Evolutionary conservation across 257 asterid species (phyloP), one percentile per base, ranked within the genome.

Genomic region (Solanum neorickii): DNA sequence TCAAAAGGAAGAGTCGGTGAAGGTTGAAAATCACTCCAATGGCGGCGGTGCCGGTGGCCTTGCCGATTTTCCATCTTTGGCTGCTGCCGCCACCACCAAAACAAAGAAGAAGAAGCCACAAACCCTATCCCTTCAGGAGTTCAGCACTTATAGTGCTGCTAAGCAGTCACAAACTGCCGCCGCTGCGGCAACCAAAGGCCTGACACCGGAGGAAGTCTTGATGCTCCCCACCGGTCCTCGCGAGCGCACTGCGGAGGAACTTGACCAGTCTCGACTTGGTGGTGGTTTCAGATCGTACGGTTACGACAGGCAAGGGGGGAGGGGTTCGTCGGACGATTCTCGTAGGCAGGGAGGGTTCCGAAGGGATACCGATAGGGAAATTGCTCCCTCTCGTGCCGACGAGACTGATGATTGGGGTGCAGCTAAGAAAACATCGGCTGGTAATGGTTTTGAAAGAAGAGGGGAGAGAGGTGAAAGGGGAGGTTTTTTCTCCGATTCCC

Each of bases 381-480:
- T 89, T 56, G 83, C 69, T 33, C 91, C 91, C 84, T 95, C 99
- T 42, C 94, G 98, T 88, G 99, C 99, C 16, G 99, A 97, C 33
- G 98, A 95, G 91, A 93, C 76, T 84, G 99, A 95, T 86, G 91
- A 94, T 83, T 97, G 99, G 99, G 98, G 93, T 13, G 89, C 95
- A 5, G 92, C 90, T 12, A 97, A 97, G 96, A 93, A 91, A 87
- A 87, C 91, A 0, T 33, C 92, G 4, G 80, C n/a, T 42, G 86
- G 91, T 21, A 89, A 87, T 65, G 97, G 98, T 72, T 93, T 91
- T 70, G 98, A 96, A 87, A 91, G 98, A 92, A 92, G 60, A 3
- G 60, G 95, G 83, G 99, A 94, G 59, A 93, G 96, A 82, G 94
- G 98, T 14, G 98, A 95, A 59, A 91, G 96, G 74, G 95, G 95